Base-by-base conservation (phyloP, 192 early-diverging fungal species). In the Coemansia sp. region DNA sequence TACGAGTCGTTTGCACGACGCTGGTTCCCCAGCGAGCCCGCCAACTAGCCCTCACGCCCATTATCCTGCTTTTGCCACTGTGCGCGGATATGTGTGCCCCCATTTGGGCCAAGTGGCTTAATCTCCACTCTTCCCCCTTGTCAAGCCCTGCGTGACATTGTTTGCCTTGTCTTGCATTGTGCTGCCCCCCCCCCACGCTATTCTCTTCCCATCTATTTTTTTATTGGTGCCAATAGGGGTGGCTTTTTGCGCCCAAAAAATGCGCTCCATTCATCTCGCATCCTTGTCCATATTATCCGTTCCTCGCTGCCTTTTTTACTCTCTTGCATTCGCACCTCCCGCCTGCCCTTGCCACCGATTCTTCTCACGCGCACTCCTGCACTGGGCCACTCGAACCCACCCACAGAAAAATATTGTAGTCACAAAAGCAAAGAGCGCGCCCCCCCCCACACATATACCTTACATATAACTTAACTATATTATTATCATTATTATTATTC, bases 1-100 rank as follows among this genome's bases (percentile, higher is more conserved):
- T 79, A 79, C 45, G 77, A 69, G 61, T 61, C 77, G 47, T 79
- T 79, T 67, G 71, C 77, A 18, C 77, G 65, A 21, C 77, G 68
- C 52, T 79, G 77, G 77, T 79, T 79, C 36, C 77, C 77, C 52
- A 79, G 70, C 45, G 45, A 66, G 3, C 53, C 76, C 3, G 42
- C 67, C 26, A 53, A 53, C 21, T 53, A 53, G 31, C 14, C 50
- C 50, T 33, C n/a, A 20, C 16, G n/a, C 39, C 39, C 39, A 42
- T 4, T n/a, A 14, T 16, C 39, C 39, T 5, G 39, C 5, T 13
- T 18, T 45, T 45, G 3, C 8, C 42, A 18, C 42, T 45, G 20
- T 45, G 42, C 42, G 16, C 42, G 6, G 42, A 18, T n/a, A n/a
- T 20, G 42, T 45, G 42, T 45, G 42, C 18, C 42, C 42, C 42